These are phyloP conservation scores for Russula olivacea DNA, from an alignment of 768 basidiomycete genomes.

Conservation along the genomic window DNA sequence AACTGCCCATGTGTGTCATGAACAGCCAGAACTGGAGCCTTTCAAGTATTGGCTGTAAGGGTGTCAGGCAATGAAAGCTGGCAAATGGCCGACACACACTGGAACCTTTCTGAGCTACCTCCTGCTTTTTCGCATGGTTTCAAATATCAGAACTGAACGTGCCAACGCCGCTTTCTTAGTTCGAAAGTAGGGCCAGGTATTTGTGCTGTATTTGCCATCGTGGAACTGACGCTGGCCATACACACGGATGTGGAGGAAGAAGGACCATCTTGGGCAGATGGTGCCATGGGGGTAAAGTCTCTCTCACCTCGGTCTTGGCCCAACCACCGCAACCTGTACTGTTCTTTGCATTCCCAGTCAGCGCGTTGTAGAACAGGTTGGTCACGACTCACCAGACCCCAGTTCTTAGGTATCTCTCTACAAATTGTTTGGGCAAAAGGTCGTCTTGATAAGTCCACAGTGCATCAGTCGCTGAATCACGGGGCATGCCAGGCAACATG, in stretches of 20 bases:
- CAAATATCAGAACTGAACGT: constrained; percentile 70
- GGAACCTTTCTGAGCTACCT: constrained; percentile 57
- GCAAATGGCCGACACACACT: constrained; percentile 38
- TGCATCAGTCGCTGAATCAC: constrained; percentile 22
- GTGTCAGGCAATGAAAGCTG: neutral
- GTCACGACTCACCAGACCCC: constrained; percentile 85
- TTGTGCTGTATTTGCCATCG: constrained; percentile 20
- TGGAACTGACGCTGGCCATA: constrained; percentile 52
- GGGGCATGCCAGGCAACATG: constrained; percentile 16
- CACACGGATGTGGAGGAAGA: constrained; percentile 33
- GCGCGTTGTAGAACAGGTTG: constrained; percentile 82
- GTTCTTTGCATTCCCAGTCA: constrained; percentile 76
- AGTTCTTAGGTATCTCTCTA: constrained; percentile 81
- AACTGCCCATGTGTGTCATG: constrained; percentile 89
- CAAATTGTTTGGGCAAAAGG: constrained; percentile 56
- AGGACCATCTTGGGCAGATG: constrained; percentile 21
- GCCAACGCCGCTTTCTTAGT: constrained; percentile 70
- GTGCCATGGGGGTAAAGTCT: constrained; percentile 16
- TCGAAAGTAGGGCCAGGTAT: constrained; percentile 46
- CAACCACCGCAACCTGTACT: constrained; percentile 65
- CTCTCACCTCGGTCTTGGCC: constrained; percentile 21
- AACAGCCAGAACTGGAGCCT: constrained; percentile 57
- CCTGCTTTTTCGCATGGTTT: constrained; percentile 79
- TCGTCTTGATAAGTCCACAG: constrained; percentile 80
- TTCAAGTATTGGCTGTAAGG: constrained; percentile 53